phyloP scores from a whole-genome alignment of 1,139 yeast species.

The Eremothecium cymbalariae region DNA sequence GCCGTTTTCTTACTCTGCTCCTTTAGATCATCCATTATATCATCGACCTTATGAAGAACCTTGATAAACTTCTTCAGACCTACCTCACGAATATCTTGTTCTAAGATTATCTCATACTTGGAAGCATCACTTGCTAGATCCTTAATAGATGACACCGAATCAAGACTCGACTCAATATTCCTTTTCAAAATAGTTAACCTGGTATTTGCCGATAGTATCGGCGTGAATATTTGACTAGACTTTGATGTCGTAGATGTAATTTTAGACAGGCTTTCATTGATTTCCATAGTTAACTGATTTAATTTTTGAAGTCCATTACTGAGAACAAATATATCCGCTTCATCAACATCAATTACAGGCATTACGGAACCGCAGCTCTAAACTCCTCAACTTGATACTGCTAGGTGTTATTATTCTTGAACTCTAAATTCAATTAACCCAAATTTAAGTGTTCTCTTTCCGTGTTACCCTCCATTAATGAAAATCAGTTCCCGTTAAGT shows the following conservation, averaged over 20 bases:
- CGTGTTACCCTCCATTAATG: neutral
- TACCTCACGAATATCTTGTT: constrained; percentile 29
- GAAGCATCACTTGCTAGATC: constrained; percentile 56
- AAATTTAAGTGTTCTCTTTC: neutral
- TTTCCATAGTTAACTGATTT: constrained; percentile 46
- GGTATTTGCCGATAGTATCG: constrained; percentile 60
- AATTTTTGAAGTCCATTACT: constrained; percentile 64
- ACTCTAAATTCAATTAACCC: no score
- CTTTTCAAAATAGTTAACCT: constrained; percentile 46
- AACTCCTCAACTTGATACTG: no score
- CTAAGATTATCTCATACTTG: constrained; percentile 40
- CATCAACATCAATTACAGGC: constrained; percentile 51
- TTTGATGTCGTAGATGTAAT: constrained; percentile 52
- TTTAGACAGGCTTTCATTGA: constrained; percentile 47
- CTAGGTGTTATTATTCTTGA: no score
- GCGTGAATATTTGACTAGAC: constrained; percentile 61
- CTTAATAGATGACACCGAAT: constrained; percentile 55
- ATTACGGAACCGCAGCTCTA: constrained; percentile 3
- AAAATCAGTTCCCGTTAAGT: no score
- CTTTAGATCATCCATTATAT: constrained; percentile 33
- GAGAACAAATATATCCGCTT: constrained; percentile 76
- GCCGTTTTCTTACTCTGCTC: constrained; percentile 24
- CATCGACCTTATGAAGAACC: constrained; percentile 35
- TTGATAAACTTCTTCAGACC: constrained; percentile 34
- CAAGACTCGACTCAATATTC: constrained; percentile 55